Conservation (phyloP, 1,284 basidiomycete genomes). For the Phylloboletellus chloephorus region DNA sequence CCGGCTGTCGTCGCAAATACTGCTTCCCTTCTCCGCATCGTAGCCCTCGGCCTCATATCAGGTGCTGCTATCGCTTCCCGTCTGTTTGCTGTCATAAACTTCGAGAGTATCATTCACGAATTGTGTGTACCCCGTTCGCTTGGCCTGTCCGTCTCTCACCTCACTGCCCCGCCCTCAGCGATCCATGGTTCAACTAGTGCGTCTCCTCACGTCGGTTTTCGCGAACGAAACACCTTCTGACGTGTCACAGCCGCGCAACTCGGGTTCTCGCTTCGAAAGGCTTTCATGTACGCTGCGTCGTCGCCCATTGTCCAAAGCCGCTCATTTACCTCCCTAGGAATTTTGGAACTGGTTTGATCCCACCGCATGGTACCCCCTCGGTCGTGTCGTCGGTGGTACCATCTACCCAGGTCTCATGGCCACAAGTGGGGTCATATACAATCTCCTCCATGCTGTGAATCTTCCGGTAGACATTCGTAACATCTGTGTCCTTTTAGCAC, state of each 20-base stretch:
- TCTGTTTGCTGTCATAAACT: conserved; percentile 95
- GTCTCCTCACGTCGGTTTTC: conserved; percentile 30
- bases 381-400: conserved; percentile 96
- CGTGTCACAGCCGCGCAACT: conserved; percentile 74
- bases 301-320: not conserved
- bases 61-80: conserved; percentile 93
- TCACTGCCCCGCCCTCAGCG: conserved; percentile 44
- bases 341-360: conserved; percentile 99
- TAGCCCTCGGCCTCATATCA: conserved; percentile 84
- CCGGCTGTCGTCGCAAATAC: conserved; percentile 74
- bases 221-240: conserved; percentile 3
- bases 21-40: conserved; percentile 78
- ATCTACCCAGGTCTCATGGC: conserved; percentile 98
- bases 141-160: conserved; percentile 8
- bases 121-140: conserved; percentile 59
- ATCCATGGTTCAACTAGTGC: conserved; percentile 98
- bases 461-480: conserved; percentile 98
- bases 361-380: conserved; percentile 98
- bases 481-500: conserved; percentile 94
- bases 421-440: conserved; percentile 96
- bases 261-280: conserved; percentile 83
- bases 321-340: conserved; percentile 52
- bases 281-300: conserved; percentile 75
- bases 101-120: conserved; percentile 99
- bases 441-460: conserved; percentile 80